Percentiles rank a stretch among this genome's conserved stretches.
Conservation (phyloP, 169 alveolate species). For the Ichthyophthirius multifiliis region DNA sequence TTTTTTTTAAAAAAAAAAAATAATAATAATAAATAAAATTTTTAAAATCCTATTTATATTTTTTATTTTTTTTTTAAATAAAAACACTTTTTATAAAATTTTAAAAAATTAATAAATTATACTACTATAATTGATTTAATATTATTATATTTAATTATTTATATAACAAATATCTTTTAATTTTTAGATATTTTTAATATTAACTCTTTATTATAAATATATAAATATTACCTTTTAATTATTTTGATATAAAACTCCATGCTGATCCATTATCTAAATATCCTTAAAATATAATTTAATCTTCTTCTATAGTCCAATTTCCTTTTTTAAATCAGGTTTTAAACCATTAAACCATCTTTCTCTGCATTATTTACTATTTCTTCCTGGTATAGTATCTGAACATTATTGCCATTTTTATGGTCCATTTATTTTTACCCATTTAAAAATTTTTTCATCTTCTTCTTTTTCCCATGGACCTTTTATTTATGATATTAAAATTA, state of each 20-base stretch:
- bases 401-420: conserved; percentile 55
- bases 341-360: conserved; percentile 72
- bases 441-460: conserved; percentile 34
- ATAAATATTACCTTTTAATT: conserved; percentile 32
- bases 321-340: conserved; percentile 54
- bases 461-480: conserved; percentile 30
- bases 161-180: no score
- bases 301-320: conserved; percentile 66
- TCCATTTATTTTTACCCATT: conserved; percentile 51
- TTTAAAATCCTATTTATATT: no score
- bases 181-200: no score
- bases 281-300: conserved; percentile 47
- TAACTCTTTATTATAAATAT: no score
- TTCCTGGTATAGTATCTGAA: conserved; percentile 57
- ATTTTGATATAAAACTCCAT: conserved; percentile 52
- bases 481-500: no score
- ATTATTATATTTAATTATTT: no score
- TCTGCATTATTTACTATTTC: conserved; percentile 66
- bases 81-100: no score
- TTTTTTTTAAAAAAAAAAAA: no score
- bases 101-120: no score
- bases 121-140: no score
- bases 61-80: no score
- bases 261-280: conserved; percentile 38
- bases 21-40: no score